A percentile compares a stretch with the other conserved stretches of the same genome.
Conservation (phyloP, 306 rosid genomes). For the cucumber (Cucumis sativus) region DNA sequence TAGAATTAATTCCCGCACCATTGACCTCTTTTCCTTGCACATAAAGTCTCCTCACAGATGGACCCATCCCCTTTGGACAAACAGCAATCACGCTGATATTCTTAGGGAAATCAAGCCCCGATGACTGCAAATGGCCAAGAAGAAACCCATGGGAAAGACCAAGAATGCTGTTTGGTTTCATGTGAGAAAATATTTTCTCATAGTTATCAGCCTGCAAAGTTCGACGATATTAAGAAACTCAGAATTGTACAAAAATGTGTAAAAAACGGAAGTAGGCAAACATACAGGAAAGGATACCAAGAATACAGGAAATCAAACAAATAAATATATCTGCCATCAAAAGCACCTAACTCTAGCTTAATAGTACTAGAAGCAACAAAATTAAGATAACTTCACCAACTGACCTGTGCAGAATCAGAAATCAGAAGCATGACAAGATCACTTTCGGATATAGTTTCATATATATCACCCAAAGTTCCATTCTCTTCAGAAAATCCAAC, state of each 20-base stretch:
- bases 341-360: not conserved
- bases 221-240: not conserved
- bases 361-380: not conserved
- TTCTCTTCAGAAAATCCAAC: conserved; percentile 84
- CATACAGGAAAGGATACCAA: not conserved
- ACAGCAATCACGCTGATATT: conserved; percentile 89
- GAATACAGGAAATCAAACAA: not conserved
- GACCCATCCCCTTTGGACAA: conserved; percentile 99
- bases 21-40: conserved; percentile 93
- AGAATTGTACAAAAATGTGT: not conserved
- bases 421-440: conserved; percentile 89
- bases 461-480: conserved; percentile 92
- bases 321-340: not conserved
- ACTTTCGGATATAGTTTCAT: conserved; percentile 70
- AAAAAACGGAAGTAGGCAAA: not conserved
- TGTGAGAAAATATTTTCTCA: conserved; percentile 60
- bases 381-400: not conserved
- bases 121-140: conserved; percentile 89
- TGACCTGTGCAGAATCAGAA: conserved; percentile 95
- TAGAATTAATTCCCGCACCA: conserved; percentile 96
- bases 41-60: conserved; percentile 93
- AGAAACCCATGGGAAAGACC: conserved; percentile 99
- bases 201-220: conserved; percentile 79
- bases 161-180: conserved; percentile 92
- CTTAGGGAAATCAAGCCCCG: conserved; percentile 77